Percentiles rank a stretch among this genome's conserved stretches.
Evolutionary conservation across 192 early-diverging fungal genomes (phyloP).

Genomic region (Umbelopsis isabellina): DNA sequence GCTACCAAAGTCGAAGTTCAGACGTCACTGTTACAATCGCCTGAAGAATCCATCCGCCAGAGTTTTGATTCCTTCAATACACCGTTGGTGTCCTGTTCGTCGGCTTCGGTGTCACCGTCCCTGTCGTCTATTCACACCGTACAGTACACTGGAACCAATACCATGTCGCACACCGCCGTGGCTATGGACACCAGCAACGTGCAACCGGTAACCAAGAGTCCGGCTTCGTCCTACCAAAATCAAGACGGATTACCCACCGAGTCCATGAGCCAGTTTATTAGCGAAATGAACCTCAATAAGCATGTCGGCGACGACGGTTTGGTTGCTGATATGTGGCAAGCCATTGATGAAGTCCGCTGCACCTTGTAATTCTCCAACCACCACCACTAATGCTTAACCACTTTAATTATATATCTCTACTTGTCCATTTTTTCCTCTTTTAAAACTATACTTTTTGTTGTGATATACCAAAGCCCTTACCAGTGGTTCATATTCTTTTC

Average conservation of each 20-base stretch:
- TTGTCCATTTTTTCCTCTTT: not conserved
- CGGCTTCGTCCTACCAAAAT: not conserved
- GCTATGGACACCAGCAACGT: not conserved
- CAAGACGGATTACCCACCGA: not conserved
- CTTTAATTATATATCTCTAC: not conserved
- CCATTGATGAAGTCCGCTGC: slow-evolving; percentile 8
- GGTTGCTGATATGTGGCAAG: slow-evolving; percentile 20
- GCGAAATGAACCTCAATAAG: not conserved
- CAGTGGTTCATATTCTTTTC: not conserved
- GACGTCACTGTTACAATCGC: not conserved
- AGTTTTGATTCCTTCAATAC: slow-evolving; percentile 19
- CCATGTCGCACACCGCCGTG: not conserved
- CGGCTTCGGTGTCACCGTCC: not conserved
- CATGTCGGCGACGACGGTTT: not conserved
- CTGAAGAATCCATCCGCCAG: not conserved
- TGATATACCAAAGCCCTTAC: too few relatives aligned
- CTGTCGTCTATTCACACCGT: slow-evolving; percentile 1
- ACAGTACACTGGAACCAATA: not conserved
- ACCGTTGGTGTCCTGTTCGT: not conserved
- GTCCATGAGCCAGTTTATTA: not conserved
- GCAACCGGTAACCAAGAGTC: not conserved
- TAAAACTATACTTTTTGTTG: not conserved
- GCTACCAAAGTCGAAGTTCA: slow-evolving; percentile 13
- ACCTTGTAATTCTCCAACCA: not conserved
- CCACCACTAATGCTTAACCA: not conserved